A percentile compares a stretch with the other conserved stretches of the same genome.
phyloP scores from a whole-genome alignment of 805 yeast species.

The Lipomyces anomalus region DNA sequence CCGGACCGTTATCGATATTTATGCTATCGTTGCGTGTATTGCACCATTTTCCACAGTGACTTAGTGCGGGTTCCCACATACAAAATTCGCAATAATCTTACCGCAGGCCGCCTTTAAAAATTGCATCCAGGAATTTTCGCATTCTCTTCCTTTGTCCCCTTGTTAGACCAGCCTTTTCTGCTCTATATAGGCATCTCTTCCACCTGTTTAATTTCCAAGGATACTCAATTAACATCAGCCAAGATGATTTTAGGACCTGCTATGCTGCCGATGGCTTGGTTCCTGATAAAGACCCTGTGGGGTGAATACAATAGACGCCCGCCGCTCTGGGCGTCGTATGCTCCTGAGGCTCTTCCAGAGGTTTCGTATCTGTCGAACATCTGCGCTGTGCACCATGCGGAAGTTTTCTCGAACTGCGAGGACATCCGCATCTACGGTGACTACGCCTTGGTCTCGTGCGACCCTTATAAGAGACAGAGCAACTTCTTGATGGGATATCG shows the following conservation, averaged over 20 bases:
- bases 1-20: no score
- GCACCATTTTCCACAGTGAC: no score
- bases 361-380: slow-evolving; percentile 14
- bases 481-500: slow-evolving; percentile 18
- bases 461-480: slow-evolving; percentile 21
- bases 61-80: no score
- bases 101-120: no score
- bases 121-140: no score
- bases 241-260: slow-evolving; percentile 23
- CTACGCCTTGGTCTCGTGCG: slow-evolving; percentile 20
- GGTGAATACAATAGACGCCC: slow-evolving; percentile 23
- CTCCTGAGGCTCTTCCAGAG: slow-evolving; percentile 22
- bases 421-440: slow-evolving; percentile 21
- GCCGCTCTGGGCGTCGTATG: slow-evolving; percentile 18
- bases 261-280: slow-evolving; percentile 19
- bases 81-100: no score
- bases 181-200: no score
- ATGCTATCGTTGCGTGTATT: no score
- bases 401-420: slow-evolving; percentile 18
- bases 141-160: no score
- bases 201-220: no score
- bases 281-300: slow-evolving; percentile 19
- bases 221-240: neutral
- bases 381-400: slow-evolving; percentile 15
- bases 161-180: no score